phyloP scores from a whole-genome alignment of 768 basidiomycete genomes.

The Tricholomella constricta region DNA sequence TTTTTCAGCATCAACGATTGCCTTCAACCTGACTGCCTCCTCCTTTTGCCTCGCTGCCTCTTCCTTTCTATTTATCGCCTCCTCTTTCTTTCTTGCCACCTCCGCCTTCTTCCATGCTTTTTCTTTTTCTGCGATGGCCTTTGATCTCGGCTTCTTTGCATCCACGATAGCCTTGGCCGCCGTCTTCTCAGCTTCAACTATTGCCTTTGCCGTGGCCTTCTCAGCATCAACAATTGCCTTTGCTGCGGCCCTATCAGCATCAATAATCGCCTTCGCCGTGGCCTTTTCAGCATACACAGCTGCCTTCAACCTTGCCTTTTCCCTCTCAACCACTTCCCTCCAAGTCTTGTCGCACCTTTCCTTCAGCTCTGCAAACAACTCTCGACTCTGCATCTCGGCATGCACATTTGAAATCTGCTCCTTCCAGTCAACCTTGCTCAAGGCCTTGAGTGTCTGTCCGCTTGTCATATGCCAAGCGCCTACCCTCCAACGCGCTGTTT shows the following conservation, averaged over 20 bases:
- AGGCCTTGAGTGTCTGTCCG: slow-evolving; percentile 16
- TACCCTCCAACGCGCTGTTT: slow-evolving; percentile 11
- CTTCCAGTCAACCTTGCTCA: slow-evolving; percentile 5
- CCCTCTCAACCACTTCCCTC: not conserved
- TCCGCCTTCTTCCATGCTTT: too few relatives aligned
- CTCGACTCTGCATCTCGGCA: not conserved
- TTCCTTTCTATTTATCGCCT: too few relatives aligned
- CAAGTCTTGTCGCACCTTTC: slow-evolving; percentile 1
- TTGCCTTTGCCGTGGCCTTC: not conserved
- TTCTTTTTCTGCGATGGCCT: too few relatives aligned
- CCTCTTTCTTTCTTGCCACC: too few relatives aligned
- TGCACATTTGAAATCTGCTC: not conserved
- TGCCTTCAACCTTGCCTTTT: slow-evolving; percentile 5
- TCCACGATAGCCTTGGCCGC: too few relatives aligned
- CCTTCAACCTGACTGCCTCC: too few relatives aligned
- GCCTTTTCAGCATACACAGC: slow-evolving; percentile 4
- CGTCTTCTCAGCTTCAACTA: too few relatives aligned
- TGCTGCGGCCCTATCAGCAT: not conserved
- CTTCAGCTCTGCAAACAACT: slow-evolving; percentile 5
- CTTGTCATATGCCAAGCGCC: slow-evolving; percentile 24
- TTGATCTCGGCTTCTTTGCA: too few relatives aligned
- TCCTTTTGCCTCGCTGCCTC: too few relatives aligned
- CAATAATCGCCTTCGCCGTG: not conserved
- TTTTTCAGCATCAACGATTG: too few relatives aligned
- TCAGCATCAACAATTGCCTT: slow-evolving; percentile 1